phyloP scores from a whole-genome alignment of 495 filamentous ascomycete genomes.

The Margaritispora aquatica region DNA sequence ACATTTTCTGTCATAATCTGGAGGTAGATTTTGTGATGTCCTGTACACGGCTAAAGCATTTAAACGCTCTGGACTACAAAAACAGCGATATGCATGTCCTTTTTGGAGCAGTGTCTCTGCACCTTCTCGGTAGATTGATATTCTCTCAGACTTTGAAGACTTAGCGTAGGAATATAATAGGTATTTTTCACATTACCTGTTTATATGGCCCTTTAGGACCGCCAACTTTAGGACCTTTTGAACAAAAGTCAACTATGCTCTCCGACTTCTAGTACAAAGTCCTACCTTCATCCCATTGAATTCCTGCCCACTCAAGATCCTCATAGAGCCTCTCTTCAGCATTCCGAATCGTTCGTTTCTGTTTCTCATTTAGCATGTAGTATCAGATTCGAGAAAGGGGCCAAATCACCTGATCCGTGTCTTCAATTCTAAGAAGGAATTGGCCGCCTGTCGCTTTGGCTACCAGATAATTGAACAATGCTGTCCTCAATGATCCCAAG shows the following conservation, averaged over 20 bases:
- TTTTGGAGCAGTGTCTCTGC: slow-evolving; percentile 60
- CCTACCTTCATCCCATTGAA: slow-evolving; percentile 90
- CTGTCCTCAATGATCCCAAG: slow-evolving; percentile 84
- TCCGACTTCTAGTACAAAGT: not conserved
- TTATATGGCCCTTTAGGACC: slow-evolving; percentile 81
- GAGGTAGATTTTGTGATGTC: slow-evolving; percentile 51
- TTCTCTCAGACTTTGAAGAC: slow-evolving; percentile 65
- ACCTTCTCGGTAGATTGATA: slow-evolving; percentile 64
- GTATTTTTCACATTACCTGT: slow-evolving; percentile 49
- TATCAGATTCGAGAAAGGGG: not conserved
- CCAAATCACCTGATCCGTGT: slow-evolving; percentile 77
- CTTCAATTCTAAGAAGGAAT: slow-evolving; percentile 87
- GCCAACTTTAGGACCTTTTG: slow-evolving; percentile 57
- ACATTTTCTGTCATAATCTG: slow-evolving; percentile 76
- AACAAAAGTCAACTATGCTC: not conserved
- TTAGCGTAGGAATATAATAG: slow-evolving; percentile 13
- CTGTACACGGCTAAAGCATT: slow-evolving; percentile 54
- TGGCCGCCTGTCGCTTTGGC: slow-evolving; percentile 87
- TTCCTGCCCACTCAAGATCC: slow-evolving; percentile 82
- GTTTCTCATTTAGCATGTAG: slow-evolving; percentile 1
- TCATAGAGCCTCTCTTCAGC: slow-evolving; percentile 70
- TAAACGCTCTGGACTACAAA: slow-evolving; percentile 72
- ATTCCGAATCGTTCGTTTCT: slow-evolving; percentile 72
- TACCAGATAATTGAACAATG: slow-evolving; percentile 85
- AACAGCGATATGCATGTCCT: slow-evolving; percentile 85